Evolutionary conservation across 176 grass and related monocot species (phyloP).

Genomic region (Phoenix roebelenii): DNA sequence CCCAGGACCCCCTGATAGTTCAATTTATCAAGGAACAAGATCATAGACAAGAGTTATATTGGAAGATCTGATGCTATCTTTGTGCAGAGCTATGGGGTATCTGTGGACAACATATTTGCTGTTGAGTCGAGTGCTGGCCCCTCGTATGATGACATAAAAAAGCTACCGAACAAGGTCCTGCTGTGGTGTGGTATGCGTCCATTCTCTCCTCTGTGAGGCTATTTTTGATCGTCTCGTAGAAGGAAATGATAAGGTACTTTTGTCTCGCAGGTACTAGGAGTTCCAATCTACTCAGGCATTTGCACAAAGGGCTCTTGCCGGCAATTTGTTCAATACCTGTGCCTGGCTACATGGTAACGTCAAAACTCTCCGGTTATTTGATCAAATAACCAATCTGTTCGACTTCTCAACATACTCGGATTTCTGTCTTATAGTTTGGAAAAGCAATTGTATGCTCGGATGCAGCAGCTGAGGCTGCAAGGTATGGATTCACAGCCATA

Average conservation of each 20-base stretch:
- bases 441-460: conserved; percentile 70
- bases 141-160: conserved; percentile 56
- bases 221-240: neutral
- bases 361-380: too few species aligned
- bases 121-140: conserved; percentile 43
- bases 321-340: conserved; percentile 59
- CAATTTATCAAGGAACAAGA: too few species aligned
- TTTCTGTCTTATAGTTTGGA: conserved; percentile 40
- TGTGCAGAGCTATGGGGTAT: conserved; percentile 42
- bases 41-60: too few species aligned
- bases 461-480: conserved; percentile 53
- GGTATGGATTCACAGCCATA: conserved; percentile 64
- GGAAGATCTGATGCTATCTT: neutral
- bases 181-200: conserved; percentile 71
- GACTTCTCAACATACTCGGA: neutral
- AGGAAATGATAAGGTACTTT: too few species aligned
- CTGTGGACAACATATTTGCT: conserved; percentile 53
- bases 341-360: conserved; percentile 72
- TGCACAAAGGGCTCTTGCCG: conserved; percentile 49
- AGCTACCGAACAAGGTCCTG: conserved; percentile 66
- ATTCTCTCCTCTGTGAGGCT: neutral
- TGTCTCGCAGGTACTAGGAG: conserved; percentile 53
- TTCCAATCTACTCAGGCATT: conserved; percentile 60
- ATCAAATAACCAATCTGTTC: too few species aligned
- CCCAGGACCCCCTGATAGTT: too few species aligned